These are phyloP conservation scores for Polytolypa hystricis DNA, from an alignment of 2,329 filamentous ascomycete genomes.

Conservation along the genomic window DNA sequence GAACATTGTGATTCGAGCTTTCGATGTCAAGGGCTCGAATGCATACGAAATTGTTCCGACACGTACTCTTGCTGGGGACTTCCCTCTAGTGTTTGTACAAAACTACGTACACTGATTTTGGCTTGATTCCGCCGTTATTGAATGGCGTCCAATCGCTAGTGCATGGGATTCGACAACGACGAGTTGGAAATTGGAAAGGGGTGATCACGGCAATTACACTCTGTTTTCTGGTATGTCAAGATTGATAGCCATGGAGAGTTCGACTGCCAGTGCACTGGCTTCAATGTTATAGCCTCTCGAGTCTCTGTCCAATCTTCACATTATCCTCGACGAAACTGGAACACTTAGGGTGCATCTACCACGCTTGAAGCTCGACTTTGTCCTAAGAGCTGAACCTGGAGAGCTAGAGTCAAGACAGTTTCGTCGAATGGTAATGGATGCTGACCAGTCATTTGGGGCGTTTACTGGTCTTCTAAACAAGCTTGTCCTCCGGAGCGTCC, in stretches of 20 bases:
- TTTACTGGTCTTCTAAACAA: constrained; percentile 41
- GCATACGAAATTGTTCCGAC: constrained; percentile 22
- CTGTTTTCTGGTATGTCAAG: constrained; percentile 13
- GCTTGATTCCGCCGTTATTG: constrained; percentile 13
- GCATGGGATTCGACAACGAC: constrained; percentile 19
- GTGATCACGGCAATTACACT: background rate
- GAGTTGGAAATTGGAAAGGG: constrained; percentile 17
- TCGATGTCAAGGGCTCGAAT: constrained; percentile 6
- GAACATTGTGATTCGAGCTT: constrained; percentile 25
- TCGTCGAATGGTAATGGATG: constrained; percentile 39
- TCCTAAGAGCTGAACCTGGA: constrained; percentile 16
- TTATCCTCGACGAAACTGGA: constrained; percentile 15
- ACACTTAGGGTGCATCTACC: constrained; percentile 35
- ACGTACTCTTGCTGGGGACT: constrained; percentile 15
- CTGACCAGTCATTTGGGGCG: constrained; percentile 35
- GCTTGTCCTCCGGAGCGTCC: constrained; percentile 31
- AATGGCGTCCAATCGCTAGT: constrained; percentile 18
- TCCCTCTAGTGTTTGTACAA: constrained; percentile 27
- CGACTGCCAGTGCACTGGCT: constrained; percentile 21
- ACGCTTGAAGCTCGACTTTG: constrained; percentile 39
- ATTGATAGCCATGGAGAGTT: constrained; percentile 26
- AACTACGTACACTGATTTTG: constrained; percentile 40
- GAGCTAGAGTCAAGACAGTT: constrained; percentile 38
- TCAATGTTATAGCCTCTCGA: constrained; percentile 31
- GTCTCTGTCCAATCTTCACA: constrained; percentile 23